phyloP scores from a whole-genome alignment of 768 basidiomycete genomes.

The Rhodotorula toruloides region DNA sequence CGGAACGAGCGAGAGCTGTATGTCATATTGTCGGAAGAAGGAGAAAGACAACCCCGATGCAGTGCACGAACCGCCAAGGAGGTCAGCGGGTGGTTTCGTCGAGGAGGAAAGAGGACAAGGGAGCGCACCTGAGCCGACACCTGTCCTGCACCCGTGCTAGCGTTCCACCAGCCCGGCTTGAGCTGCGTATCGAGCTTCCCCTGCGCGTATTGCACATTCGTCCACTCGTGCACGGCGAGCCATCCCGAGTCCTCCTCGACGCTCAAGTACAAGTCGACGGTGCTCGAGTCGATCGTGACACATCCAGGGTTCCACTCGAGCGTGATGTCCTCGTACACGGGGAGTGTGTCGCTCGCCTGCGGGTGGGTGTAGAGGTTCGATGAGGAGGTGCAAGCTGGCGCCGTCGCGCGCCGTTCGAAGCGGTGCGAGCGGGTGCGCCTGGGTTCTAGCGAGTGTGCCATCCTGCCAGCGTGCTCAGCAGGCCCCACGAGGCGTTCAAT shows the following conservation, averaged over 20 bases:
- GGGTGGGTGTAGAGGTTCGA: slow-evolving; percentile 25
- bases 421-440: too few species aligned
- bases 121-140: slow-evolving; percentile 30
- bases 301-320: slow-evolving; percentile 31
- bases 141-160: slow-evolving; percentile 25
- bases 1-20: slow-evolving; percentile 27
- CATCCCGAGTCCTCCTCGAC: slow-evolving; percentile 8
- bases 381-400: slow-evolving; percentile 1
- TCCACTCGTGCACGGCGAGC: slow-evolving; percentile 30
- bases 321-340: slow-evolving; percentile 28
- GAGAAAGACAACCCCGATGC: neutral
- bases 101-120: neutral
- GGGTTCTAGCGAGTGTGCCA: neutral
- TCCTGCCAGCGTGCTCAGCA: neutral
- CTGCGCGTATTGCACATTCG: slow-evolving; percentile 12
- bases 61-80: too few species aligned
- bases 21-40: neutral
- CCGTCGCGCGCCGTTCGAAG: neutral
- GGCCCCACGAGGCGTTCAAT: too few species aligned
- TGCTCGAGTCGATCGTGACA: neutral
- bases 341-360: neutral
- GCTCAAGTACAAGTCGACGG: slow-evolving; percentile 33
- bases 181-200: slow-evolving; percentile 30
- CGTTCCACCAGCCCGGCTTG: slow-evolving; percentile 37
- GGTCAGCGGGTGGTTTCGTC: neutral